Evolutionary conservation across 495 filamentous ascomycete genomes (phyloP).

Genomic region (Penicillium odoratum): DNA sequence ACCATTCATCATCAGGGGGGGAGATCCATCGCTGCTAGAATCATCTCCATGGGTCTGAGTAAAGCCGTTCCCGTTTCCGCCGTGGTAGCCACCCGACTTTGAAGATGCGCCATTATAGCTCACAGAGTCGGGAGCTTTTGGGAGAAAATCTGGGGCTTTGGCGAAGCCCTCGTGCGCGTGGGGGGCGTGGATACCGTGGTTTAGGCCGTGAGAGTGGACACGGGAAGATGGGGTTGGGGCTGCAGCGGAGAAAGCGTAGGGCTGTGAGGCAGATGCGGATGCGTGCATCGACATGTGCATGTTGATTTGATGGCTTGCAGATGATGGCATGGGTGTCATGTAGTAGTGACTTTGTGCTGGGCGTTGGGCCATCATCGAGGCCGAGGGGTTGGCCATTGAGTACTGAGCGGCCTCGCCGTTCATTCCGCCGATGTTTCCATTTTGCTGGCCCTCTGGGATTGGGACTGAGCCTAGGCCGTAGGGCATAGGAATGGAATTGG

Average conservation of each 20-base stretch:
- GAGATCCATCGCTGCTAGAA: background rate
- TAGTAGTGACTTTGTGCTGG: background rate
- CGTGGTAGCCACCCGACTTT: background rate
- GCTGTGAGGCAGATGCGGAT: constrained; percentile 1
- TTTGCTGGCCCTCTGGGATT: background rate
- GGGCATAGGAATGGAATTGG: constrained; percentile 10
- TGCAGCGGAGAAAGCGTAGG: background rate
- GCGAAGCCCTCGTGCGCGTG: constrained; percentile 2
- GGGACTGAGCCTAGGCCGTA: constrained; percentile 1
- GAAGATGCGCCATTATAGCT: constrained; percentile 1
- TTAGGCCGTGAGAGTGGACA: background rate
- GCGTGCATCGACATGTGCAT: constrained; percentile 2
- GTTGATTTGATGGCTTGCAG: constrained; percentile 3
- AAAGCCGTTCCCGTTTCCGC: constrained; percentile 6
- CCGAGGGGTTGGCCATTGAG: background rate
- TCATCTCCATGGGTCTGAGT: background rate
- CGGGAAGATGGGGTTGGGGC: background rate
- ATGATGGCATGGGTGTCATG: background rate
- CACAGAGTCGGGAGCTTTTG: background rate
- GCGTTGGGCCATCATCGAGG: background rate
- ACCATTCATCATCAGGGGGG: background rate
- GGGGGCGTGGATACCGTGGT: constrained; percentile 2
- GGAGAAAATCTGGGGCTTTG: background rate
- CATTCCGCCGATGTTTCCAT: background rate
- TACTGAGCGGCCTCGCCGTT: background rate